Evolutionary conservation across 2,329 filamentous ascomycete genomes (phyloP), one percentile per base, ranked within the genome.

Genomic region (Bipolaris victoriae): DNA sequence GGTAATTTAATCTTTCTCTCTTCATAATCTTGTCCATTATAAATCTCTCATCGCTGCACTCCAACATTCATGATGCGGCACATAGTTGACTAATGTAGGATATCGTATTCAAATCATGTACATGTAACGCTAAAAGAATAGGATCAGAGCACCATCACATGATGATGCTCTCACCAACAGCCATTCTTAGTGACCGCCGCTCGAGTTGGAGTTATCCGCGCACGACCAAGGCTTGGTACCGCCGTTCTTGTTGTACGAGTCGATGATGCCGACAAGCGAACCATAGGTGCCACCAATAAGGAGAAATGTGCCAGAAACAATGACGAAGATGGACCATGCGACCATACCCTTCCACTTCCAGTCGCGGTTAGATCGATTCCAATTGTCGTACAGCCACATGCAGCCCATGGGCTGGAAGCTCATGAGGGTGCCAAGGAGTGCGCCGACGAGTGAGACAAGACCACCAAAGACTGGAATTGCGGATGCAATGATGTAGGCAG

Each of bases 381-480:
- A 70, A 48, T 70, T 62, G 31, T 70, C 68, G 52, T 70, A 70
- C 1, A 70, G 55, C 68, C 68, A 70, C 68, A 70, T 70, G 52
- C 60, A 64, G 11, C 65, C 68, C 66, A 70, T 68, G 15, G 67
- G 68, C 35, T 70, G 68, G 26, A 70, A 62, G 35, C 53, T 68
- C 62, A 69, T 69, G 3, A 70, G 55, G 7, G 68, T 70, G 36
- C 66, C 68, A 6, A 70, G 57, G 13, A 70, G 67, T 10, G 66
- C 68, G 24, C 68, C 68, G 0, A 70, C 56, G 7, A 71, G 67
- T 5, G 66, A 65, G 3, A 71, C 65, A 29, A 70, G 63, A 5
- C 66, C 66, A 46, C 66, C 67, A 18, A 71, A 71, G 3, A 69
- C 66, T n/a, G 68, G 68, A 11, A 71, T 62, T 9, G 68, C 64